These are phyloP conservation scores for Solanum dulcamara DNA, from an alignment of 257 asterid genomes.

Conservation along the genomic window DNA sequence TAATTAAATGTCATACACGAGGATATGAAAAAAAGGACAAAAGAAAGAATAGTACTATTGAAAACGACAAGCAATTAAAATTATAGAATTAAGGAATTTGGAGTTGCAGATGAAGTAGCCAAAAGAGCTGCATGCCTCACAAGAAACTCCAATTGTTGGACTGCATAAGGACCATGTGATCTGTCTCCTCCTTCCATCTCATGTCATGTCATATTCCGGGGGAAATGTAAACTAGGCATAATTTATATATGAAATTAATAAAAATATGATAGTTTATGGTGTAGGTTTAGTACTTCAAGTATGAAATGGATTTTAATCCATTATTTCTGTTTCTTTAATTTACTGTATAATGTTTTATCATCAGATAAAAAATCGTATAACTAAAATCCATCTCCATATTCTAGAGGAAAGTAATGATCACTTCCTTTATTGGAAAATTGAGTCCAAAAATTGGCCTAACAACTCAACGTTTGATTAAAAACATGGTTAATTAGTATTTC, in stretches of 20 bases:
- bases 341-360: neutral
- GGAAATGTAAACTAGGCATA: neutral
- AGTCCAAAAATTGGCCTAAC: neutral
- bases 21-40: neutral
- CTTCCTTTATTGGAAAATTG: neutral
- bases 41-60: neutral
- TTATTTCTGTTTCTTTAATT: too few relatives aligned
- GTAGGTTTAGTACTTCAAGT: too few relatives aligned
- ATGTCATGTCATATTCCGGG: neutral
- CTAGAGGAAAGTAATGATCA: neutral
- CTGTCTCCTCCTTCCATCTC: neutral
- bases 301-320: too few relatives aligned
- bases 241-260: rapidly evolving
- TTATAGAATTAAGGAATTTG: neutral
- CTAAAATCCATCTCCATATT: neutral
- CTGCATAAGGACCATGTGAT: neutral
- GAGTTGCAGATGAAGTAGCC: neutral
- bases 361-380: neutral
- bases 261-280: neutral
- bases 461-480: neutral
- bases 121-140: neutral
- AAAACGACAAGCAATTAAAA: neutral
- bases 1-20: neutral
- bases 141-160: neutral
- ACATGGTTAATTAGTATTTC: neutral